These are phyloP conservation scores for Carex scoparia DNA, from an alignment of 176 grass and related monocot species.

Conservation along the genomic window DNA sequence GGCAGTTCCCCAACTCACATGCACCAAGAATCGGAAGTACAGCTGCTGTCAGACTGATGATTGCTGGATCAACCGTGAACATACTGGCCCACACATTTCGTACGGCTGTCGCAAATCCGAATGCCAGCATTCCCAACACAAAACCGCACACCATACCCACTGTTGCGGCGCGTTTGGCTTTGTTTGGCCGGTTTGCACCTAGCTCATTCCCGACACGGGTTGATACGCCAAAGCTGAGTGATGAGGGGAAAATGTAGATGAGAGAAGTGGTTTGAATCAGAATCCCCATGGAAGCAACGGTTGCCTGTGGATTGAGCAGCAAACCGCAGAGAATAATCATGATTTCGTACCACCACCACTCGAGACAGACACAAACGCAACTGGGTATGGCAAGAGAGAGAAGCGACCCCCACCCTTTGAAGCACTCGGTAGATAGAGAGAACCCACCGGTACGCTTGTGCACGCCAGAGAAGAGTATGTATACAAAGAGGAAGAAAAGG, in stretches of 20 bases:
- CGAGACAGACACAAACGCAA: conserved; percentile 84
- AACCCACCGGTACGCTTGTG: conserved; percentile 53
- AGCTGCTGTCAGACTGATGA: conserved; percentile 61
- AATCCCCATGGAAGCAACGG: conserved; percentile 87
- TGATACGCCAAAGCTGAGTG: conserved; percentile 75
- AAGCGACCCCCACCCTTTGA: conserved; percentile 62
- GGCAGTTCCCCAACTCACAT: conserved; percentile 85
- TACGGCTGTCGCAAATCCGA: conserved; percentile 50
- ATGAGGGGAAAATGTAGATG: conserved; percentile 97
- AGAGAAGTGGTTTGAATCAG: conserved; percentile 91
- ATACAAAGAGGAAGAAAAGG: conserved; percentile 56
- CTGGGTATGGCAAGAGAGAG: conserved; percentile 61
- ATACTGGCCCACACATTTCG: conserved; percentile 52
- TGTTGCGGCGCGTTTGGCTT: conserved; percentile 39
- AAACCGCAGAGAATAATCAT: conserved; percentile 93
- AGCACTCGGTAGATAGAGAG: conserved; percentile 45
- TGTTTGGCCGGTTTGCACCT: conserved; percentile 54
- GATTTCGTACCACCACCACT: conserved; percentile 99
- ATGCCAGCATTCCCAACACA: conserved; percentile 47
- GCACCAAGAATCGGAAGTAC: conserved; percentile 66
- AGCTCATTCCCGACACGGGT: conserved; percentile 93
- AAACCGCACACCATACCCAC: conserved; percentile 64
- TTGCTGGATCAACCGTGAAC: conserved; percentile 67
- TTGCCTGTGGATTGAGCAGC: conserved; percentile 64
- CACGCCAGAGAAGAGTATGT: conserved; percentile 43